These are phyloP conservation scores for Exophiala aquamarina DNA, from an alignment of 2,329 filamentous ascomycete genomes.

Conservation along the genomic window DNA sequence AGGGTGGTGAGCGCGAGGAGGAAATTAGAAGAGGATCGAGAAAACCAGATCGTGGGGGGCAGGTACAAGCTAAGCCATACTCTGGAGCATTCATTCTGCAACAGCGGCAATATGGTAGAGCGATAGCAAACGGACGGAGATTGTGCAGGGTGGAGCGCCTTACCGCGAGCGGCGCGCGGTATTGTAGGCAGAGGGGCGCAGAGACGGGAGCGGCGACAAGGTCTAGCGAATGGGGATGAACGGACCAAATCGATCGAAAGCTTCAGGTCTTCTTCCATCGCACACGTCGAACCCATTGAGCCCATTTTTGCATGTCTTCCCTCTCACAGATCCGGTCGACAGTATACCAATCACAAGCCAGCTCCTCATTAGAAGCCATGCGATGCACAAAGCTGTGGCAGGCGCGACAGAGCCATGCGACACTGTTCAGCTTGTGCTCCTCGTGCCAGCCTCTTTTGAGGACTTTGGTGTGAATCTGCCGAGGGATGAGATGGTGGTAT, in stretches of 20 bases:
- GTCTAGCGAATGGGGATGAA: too few relatives aligned
- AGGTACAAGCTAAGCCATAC: background rate
- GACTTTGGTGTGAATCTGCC: conserved; percentile 71
- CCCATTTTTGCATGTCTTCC: conserved; percentile 71
- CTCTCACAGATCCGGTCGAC: conserved; percentile 69
- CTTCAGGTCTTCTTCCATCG: conserved; percentile 66
- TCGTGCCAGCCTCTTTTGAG: conserved; percentile 77
- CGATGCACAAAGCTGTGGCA: conserved; percentile 82
- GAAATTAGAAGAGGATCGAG: too few relatives aligned
- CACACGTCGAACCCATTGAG: conserved; percentile 69
- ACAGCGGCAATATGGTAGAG: too few relatives aligned
- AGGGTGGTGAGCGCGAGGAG: too few relatives aligned
- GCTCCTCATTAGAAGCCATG: conserved; percentile 72
- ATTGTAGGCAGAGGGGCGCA: background rate
- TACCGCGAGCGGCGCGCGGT: background rate
- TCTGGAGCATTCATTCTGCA: background rate
- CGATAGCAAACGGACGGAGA: too few relatives aligned
- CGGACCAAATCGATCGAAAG: background rate
- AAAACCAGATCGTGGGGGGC: too few relatives aligned
- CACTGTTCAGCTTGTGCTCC: conserved; percentile 71
- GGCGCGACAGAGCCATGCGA: conserved; percentile 82
- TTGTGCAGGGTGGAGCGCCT: too few relatives aligned
- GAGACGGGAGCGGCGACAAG: background rate
- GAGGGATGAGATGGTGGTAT: conserved; percentile 86
- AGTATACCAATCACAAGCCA: conserved; percentile 71